Base-by-base conservation (phyloP, 164 flowering plant species). In the Vitis rotundifolia region DNA sequence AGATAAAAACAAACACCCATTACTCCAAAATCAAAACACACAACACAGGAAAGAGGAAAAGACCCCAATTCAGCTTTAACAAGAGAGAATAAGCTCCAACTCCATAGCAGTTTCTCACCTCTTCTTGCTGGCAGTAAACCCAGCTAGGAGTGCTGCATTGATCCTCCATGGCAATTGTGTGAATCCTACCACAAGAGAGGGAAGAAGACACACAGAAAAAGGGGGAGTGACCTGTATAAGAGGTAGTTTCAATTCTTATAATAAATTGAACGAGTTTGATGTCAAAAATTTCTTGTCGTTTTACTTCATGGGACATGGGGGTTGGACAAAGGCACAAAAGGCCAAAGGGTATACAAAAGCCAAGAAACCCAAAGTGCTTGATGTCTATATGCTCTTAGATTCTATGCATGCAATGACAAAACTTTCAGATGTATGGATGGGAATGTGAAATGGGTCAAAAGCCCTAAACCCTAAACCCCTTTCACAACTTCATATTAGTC, bases 111-210 rank as follows among this genome's bases (percentile, higher is more conserved):
- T 3, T 37, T 11, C 55, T 11, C 3, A 15, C 55, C 14, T 9
- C 75, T 37, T 64, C 79, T 22, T 68, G 65, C 11, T 62, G 37
- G 65, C 49, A 72, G 53, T 31, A 44, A 47, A 63, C 66, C 75
- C 72, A 68, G 61, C 51, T 47, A 26, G 71, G 61, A 63, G 75
- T 57, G 29, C 58, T 52, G 59, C 79, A 71, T 52, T 71, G 69
- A 8, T 58, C 72, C 22, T 76, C 79, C 79, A 76, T 76, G 49
- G 63, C 37, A 13, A 8, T 29, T 22, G 26, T 22, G 26, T 22
- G 26, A 22, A 22, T 22, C 26, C 26, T 22, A 22, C 26, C 26
- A 22, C 26, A 22, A 22, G 59, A 0, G 0, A 8, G 9, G 12
- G 22, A 8, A 51, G 6, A 15, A 50, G 29, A 8, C 1, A 53